Evolutionary conservation across 2,329 filamentous ascomycete species (phyloP), one percentile per base, ranked within the genome.

Genomic region (Ceratocystis destructans): DNA sequence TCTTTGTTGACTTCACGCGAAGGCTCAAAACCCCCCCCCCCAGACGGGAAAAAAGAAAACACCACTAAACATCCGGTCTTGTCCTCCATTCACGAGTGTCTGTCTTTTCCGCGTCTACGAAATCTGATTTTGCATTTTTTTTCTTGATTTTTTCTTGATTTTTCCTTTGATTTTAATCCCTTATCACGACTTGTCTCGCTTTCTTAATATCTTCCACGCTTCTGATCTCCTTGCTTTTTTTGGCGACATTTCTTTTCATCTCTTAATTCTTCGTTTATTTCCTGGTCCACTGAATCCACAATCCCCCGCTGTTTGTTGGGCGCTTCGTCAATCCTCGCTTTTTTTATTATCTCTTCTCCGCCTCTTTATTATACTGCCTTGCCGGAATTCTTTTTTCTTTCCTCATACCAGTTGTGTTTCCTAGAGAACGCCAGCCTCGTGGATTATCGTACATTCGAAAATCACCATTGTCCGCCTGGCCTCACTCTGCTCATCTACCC

Each of bases 1-100:
- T 59, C 55, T 59, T 59, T 59, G 55, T 59, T 59, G 55, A 37
- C 55, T 59, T 59, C 17, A 33, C 55, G 55, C 25, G 28, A 37
- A 31, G 25, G n/a, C 53, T 31, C 53, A 37, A 3, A n/a, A 20
- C 20, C n/a, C 1, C 1, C 4, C 8, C 2, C 48, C n/a, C n/a
- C n/a, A n/a, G n/a, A n/a, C n/a, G 15, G 33, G 8, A 10, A 12
- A 41, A 41, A 41, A 41, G 37, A 15, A 41, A 41, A 41, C 37
- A 41, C 10, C 37, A 41, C 37, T 41, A 15, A 41, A 41, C 37
- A 41, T 41, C 17, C 15, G 5, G 17, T 17, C 25, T 41, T 33
- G 55, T 20, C 25, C 55, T 33, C 12, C 12, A 59, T 33, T 31
- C n/a, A 41, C 37, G 17, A 59, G 33, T 31, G 25, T 33, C 55